Conservation (phyloP, 2,329 filamentous ascomycete species). For the Penicillium sp. region DNA sequence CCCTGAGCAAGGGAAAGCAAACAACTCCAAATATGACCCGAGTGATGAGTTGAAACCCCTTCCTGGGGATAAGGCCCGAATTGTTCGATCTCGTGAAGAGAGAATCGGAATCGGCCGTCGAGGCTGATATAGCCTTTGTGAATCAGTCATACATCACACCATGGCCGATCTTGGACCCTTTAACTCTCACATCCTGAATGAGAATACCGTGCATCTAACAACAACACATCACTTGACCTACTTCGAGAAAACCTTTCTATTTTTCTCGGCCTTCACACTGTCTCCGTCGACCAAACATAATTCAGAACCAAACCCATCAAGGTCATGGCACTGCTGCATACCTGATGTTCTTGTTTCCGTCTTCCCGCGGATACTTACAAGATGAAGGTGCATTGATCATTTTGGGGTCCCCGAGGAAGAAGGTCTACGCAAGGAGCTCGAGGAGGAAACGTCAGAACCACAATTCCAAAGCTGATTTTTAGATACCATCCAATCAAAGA, state of each 20-base stretch:
- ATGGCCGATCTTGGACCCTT: neutral
- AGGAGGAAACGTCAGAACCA: neutral
- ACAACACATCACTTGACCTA: neutral
- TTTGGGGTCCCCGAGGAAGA: neutral
- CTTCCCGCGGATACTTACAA: neutral
- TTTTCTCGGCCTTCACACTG: neutral
- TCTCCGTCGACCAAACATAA: neutral
- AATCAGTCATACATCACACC: neutral
- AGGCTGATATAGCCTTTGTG: conserved; percentile 12
- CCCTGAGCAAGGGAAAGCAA: conserved; percentile 19
- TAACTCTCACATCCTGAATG: neutral
- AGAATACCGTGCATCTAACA: neutral
- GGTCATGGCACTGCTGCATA: neutral
- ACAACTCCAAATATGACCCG: conserved; percentile 40
- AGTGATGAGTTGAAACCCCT: conserved; percentile 53
- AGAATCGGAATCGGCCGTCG: conserved; percentile 42
- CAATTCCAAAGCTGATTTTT: neutral
- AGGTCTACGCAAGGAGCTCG: neutral
- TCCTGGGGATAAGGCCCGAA: conserved; percentile 50
- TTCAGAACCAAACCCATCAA: neutral
- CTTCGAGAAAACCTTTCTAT: neutral
- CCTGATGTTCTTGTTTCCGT: neutral
- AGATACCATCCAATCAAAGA: neutral
- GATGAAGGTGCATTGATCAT: neutral
- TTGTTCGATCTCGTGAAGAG: conserved; percentile 48